A percentile compares a stretch with the other conserved stretches of the same genome.
These are phyloP conservation scores for Xylaria sp. DNA, from an alignment of 2,329 filamentous ascomycete genomes.

Conservation along the genomic window DNA sequence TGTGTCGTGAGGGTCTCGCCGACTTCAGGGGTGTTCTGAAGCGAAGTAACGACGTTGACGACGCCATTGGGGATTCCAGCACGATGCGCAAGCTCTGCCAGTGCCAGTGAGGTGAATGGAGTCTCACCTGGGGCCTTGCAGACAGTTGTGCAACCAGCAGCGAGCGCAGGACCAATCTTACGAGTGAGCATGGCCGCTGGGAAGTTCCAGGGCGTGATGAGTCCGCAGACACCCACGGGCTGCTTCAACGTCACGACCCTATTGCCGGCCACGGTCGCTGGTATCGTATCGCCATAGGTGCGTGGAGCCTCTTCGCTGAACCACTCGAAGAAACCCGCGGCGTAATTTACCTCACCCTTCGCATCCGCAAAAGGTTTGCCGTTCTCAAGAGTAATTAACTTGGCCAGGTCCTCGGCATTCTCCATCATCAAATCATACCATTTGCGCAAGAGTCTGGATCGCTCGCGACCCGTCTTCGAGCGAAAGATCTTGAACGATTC, in stretches of 20 bases:
- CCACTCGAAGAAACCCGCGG: conserved; percentile 74
- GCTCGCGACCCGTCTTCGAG: conserved; percentile 66
- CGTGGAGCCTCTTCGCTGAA: conserved; percentile 74
- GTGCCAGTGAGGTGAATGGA: conserved; percentile 80
- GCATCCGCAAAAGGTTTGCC: conserved; percentile 77
- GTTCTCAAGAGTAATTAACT: conserved; percentile 83
- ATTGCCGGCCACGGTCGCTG: conserved; percentile 63
- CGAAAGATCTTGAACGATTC: conserved; percentile 68
- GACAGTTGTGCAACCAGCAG: conserved; percentile 92
- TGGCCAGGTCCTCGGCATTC: conserved; percentile 75
- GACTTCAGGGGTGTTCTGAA: conserved; percentile 73
- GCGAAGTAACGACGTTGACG: conserved; percentile 78
- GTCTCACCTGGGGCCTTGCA: conserved; percentile 90
- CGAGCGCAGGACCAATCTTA: conserved; percentile 69
- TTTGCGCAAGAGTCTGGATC: conserved; percentile 66
- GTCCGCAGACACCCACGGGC: conserved; percentile 74
- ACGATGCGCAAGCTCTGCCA: conserved; percentile 79
- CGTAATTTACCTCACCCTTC: conserved; percentile 65
- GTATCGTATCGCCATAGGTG: conserved; percentile 69
- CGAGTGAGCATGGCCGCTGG: conserved; percentile 70
- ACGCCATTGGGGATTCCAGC: conserved; percentile 89
- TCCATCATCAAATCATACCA: conserved; percentile 79
- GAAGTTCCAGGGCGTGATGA: conserved; percentile 90
- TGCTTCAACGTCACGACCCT: conserved; percentile 75
- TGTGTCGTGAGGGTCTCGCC: conserved; percentile 72